Percentiles rank a stretch among this genome's conserved stretches.
Evolutionary conservation across 495 filamentous ascomycete species (phyloP).

Genomic region (Penicillium salamii): DNA sequence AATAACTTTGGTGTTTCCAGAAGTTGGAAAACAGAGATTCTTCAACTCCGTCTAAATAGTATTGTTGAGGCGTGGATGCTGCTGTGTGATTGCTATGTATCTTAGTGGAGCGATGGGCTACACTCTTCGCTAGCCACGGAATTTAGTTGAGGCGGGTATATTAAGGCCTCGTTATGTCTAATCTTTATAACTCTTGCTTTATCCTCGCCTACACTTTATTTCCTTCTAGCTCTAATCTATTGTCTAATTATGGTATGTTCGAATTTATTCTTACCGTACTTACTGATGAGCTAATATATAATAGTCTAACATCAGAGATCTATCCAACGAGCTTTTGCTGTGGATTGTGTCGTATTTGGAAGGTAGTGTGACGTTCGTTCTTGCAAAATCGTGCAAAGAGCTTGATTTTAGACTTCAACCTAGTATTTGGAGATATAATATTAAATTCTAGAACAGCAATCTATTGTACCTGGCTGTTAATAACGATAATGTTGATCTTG

Average conservation of each 20-base stretch:
- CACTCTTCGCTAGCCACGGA: not conserved
- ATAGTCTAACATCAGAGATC: not conserved
- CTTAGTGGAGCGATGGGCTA: too few relatives aligned
- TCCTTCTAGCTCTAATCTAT: not conserved
- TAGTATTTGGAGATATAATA: conserved; percentile 4
- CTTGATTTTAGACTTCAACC: conserved; percentile 2
- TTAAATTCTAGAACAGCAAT: conserved; percentile 11
- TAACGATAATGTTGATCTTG: conserved; percentile 4
- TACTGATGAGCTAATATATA: conserved; percentile 1
- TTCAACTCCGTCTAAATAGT: not conserved
- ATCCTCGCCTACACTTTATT: not conserved
- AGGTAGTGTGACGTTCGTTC: not conserved
- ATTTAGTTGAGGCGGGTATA: not conserved
- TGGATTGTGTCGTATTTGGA: conserved; percentile 5
- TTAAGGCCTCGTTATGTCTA: not conserved
- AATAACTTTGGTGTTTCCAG: not conserved
- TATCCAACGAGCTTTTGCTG: conserved; percentile 1
- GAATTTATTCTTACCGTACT: not conserved
- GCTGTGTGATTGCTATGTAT: not conserved
- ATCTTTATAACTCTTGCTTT: not conserved
- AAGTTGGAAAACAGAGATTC: not conserved
- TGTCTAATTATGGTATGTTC: conserved; percentile 1
- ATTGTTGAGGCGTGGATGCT: not conserved
- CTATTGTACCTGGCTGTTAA: conserved; percentile 10
- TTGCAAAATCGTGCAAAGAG: not conserved